Conservation (phyloP, 2,329 filamentous ascomycete genomes). For the Dothistroma septosporum region DNA sequence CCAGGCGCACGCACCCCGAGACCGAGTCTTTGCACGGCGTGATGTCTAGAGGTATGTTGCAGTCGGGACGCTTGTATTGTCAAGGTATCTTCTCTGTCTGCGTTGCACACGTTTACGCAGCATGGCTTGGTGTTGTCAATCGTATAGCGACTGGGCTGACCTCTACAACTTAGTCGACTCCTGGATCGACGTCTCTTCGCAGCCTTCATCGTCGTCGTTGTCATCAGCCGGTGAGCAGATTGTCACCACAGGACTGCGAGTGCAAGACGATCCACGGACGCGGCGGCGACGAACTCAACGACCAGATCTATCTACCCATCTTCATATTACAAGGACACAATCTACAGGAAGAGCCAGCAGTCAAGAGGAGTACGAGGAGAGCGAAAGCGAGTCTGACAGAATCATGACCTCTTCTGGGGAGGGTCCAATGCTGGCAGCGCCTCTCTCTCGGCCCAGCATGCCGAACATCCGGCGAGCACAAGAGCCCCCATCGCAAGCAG, state of each 20-base stretch:
- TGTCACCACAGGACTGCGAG: constrained; percentile 78
- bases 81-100: background rate
- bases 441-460: constrained; percentile 31
- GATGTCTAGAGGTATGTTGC: constrained; percentile 4
- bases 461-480: constrained; percentile 10
- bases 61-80: background rate
- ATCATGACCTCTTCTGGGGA: constrained; percentile 62
- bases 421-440: constrained; percentile 39
- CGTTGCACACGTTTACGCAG: constrained; percentile 4
- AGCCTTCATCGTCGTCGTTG: constrained; percentile 87
- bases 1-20: constrained; percentile 29
- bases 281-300: constrained; percentile 52
- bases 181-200: constrained; percentile 91
- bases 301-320: constrained; percentile 40
- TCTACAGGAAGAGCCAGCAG: constrained; percentile 59
- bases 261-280: constrained; percentile 61
- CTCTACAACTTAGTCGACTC: constrained; percentile 61
- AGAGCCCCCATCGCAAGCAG: constrained; percentile 36
- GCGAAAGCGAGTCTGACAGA: constrained; percentile 80
- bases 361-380: constrained; percentile 92
- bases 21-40: constrained; percentile 24
- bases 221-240: constrained; percentile 84
- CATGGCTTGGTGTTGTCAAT: constrained; percentile 24
- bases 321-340: constrained; percentile 43
- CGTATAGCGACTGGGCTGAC: constrained; percentile 27